Conservation (phyloP, 208 protist species). For the Trypanosoma scelopori region DNA sequence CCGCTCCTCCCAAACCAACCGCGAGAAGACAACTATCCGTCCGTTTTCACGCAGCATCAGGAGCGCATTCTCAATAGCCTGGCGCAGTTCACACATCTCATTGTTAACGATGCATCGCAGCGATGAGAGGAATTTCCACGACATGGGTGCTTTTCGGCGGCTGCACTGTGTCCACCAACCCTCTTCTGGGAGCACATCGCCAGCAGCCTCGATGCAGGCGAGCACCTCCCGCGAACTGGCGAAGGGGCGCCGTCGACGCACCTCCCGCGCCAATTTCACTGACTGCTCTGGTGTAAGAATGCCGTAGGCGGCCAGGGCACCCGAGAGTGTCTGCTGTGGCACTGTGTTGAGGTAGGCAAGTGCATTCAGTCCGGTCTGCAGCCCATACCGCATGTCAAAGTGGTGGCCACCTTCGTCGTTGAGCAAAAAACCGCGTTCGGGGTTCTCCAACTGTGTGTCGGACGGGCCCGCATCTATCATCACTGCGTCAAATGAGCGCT, state of each 20-base stretch:
- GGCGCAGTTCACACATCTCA: slow-evolving; percentile 67
- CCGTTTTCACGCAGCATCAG: slow-evolving; percentile 72
- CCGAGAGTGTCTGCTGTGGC: slow-evolving; percentile 58
- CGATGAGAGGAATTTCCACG: slow-evolving; percentile 79
- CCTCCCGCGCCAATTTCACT: slow-evolving; percentile 77
- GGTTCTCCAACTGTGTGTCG: slow-evolving; percentile 72
- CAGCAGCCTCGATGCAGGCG: slow-evolving; percentile 54
- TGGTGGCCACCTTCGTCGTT: slow-evolving; percentile 62
- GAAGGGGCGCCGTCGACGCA: slow-evolving; percentile 67
- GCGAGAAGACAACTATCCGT: slow-evolving; percentile 73
- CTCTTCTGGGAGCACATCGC: slow-evolving; percentile 68
- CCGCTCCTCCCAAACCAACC: slow-evolving; percentile 78
- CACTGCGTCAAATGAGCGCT: slow-evolving; percentile 80
- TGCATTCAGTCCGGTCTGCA: slow-evolving; percentile 39
- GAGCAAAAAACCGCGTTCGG: slow-evolving; percentile 73
- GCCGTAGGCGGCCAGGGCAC: slow-evolving; percentile 52
- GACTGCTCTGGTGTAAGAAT: slow-evolving; percentile 72
- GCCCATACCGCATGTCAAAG: slow-evolving; percentile 86
- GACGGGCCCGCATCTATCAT: slow-evolving; percentile 88
- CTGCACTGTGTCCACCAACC: slow-evolving; percentile 67
- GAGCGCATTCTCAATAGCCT: slow-evolving; percentile 65
- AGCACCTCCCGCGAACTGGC: slow-evolving; percentile 41
- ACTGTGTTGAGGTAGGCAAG: slow-evolving; percentile 84
- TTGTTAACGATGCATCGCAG: slow-evolving; percentile 85
- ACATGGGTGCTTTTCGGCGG: slow-evolving; percentile 74